Percentiles rank a stretch among this genome's conserved stretches.
Evolutionary conservation across 441 rosid species (phyloP).

Genomic region (Populus hybrid): DNA sequence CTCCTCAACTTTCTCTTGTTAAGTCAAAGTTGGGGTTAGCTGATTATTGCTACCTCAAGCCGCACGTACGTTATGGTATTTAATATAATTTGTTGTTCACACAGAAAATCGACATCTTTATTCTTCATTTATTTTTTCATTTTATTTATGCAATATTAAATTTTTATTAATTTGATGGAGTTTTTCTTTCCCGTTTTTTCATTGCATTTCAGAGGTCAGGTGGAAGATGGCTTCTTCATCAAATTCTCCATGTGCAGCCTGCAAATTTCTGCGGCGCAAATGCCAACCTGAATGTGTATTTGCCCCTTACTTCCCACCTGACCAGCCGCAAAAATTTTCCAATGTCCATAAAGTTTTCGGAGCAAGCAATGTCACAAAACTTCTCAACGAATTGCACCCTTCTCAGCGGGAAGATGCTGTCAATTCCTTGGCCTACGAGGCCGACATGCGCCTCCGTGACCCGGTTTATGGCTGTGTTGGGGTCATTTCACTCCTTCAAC

Average conservation of each 20-base stretch:
- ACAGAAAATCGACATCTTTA: neutral
- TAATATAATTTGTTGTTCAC: neutral
- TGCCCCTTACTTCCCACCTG: slow-evolving; percentile 76
- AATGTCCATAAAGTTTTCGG: slow-evolving; percentile 78
- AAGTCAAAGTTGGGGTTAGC: neutral
- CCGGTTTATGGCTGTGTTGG: slow-evolving; percentile 79
- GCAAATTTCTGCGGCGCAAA: slow-evolving; percentile 63
- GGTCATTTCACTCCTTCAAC: slow-evolving; percentile 69
- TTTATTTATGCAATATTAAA: too few relatives aligned
- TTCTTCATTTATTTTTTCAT: neutral
- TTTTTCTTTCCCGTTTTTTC: neutral
- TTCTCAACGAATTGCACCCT: slow-evolving; percentile 64
- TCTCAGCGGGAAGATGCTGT: slow-evolving; percentile 74
- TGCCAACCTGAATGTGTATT: slow-evolving; percentile 78
- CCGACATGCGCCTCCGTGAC: slow-evolving; percentile 72
- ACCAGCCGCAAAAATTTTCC: slow-evolving; percentile 67
- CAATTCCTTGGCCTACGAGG: slow-evolving; percentile 70
- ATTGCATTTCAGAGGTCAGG: slow-evolving; percentile 19
- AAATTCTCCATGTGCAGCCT: slow-evolving; percentile 71
- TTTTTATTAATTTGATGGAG: neutral
- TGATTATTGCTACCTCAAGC: neutral
- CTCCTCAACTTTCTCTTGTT: neutral
- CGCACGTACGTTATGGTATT: neutral
- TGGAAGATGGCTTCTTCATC: slow-evolving; percentile 56
- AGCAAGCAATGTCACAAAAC: slow-evolving; percentile 68